Conservation (phyloP, 257 asterid genomes). For the Solanum arcanum region DNA sequence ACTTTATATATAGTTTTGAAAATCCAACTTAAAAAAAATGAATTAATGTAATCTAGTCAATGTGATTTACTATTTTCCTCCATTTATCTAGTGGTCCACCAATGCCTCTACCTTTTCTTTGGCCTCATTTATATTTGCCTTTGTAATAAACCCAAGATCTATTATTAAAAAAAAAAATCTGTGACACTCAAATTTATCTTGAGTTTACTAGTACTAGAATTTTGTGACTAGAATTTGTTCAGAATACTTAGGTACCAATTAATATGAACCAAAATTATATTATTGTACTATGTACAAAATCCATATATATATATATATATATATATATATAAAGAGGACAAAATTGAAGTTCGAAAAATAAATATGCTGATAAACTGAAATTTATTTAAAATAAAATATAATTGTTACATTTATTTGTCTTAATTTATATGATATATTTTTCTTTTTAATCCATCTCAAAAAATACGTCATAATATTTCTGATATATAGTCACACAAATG, state of each 20-base stretch:
- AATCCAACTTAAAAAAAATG: too few relatives aligned
- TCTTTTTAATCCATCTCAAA: too few relatives aligned
- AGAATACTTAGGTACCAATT: not conserved
- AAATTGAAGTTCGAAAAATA: not conserved
- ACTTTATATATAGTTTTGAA: too few relatives aligned
- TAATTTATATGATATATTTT: too few relatives aligned
- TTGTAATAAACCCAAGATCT: not conserved
- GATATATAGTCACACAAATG: not conserved
- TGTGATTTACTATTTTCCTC: not conserved
- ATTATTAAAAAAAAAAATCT: not conserved
- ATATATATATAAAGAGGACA: not conserved
- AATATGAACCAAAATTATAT: not conserved
- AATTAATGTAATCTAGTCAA: too few relatives aligned
- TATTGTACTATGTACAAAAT: not conserved
- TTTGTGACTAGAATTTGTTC: not conserved
- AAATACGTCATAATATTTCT: too few relatives aligned
- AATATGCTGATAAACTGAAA: not conserved
- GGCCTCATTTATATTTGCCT: not conserved
- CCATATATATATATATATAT: too few relatives aligned
- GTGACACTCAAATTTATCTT: not conserved
- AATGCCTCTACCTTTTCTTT: not conserved
- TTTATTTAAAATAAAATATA: not conserved
- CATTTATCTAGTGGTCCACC: too few relatives aligned
- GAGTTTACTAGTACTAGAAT: not conserved
- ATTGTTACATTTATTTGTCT: too few relatives aligned